phyloP scores from a whole-genome alignment of 2,329 filamentous ascomycete genomes.

The Epichloe baconii region DNA sequence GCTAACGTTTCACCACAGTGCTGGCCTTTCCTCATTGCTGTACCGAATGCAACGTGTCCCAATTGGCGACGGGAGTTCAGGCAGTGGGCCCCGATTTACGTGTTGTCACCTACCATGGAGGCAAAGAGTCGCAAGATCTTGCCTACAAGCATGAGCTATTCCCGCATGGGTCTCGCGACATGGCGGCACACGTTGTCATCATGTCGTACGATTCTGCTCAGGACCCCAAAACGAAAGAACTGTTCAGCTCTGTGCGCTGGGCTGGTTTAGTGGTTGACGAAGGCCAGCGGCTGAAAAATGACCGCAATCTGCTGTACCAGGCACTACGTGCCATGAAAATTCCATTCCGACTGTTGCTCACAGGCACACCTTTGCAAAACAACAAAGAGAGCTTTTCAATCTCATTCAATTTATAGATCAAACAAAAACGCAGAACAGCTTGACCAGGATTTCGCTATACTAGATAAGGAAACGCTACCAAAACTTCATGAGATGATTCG shows the following conservation, averaged over 20 bases:
- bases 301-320: conserved; percentile 68
- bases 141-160: conserved; percentile 80
- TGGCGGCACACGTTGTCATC: conserved; percentile 83
- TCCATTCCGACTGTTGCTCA: conserved; percentile 75
- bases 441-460: conserved; percentile 61
- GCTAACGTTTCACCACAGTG: conserved; percentile 30
- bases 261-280: conserved; percentile 85
- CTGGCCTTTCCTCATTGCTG: conserved; percentile 87
- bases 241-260: conserved; percentile 67
- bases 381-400: conserved; percentile 94
- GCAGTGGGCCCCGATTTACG: conserved; percentile 73
- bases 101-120: conserved; percentile 88
- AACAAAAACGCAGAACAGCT: conserved; percentile 53
- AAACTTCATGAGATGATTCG: conserved; percentile 75
- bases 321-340: conserved; percentile 61
- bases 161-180: conserved; percentile 46
- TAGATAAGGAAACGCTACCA: conserved; percentile 71
- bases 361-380: conserved; percentile 88
- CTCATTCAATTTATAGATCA: conserved; percentile 88
- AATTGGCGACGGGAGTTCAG: conserved; percentile 97
- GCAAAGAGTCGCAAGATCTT: conserved; percentile 58
- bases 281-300: conserved; percentile 89
- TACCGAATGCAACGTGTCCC: conserved; percentile 89
- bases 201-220: conserved; percentile 87
- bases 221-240: conserved; percentile 51